Base-by-base conservation (phyloP, 176 grass and related monocot genomes). In the Puya raimondii region DNA sequence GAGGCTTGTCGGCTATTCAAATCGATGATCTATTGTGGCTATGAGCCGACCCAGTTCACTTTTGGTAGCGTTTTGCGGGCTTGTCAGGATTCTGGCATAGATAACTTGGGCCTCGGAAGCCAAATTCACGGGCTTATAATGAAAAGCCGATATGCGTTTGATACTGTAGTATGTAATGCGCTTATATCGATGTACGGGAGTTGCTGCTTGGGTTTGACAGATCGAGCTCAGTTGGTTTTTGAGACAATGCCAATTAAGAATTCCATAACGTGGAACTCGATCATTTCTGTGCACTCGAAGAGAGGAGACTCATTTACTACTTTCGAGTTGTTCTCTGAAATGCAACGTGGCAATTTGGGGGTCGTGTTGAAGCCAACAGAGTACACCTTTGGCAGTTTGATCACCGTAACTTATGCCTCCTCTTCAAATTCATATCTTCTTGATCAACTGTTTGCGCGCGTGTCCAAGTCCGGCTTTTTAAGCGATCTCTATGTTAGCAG, bases 361-460 rank as follows among this genome's bases (percentile, higher is more conserved):
- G 33, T 58, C 29, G 59, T 67, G 63, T 70, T 79, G 74, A 79
- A 72, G 49, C 86, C 86, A 1, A 87, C 66, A 0, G 90, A 89
- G 65, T 82, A 80, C 78, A 94, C 90, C 7, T 94, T 80, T 80
- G 84, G 90, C 53, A 94, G 86, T 78, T 81, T 87, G 76, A 82
- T 94, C 79, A 70, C 78, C 9, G 80, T 53, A 4, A 81, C 83
- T 3, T 84, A 78, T 70, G 48, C 79, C 59, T 77, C 72, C 7
- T 73, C 74, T 2, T 84, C 77, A 68, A 76, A 52, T 67, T 58
- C 49, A 9, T 10, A 54, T 16, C 57, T 94, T 50, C 80, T 94
- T 74, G 65, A 69, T 17, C 86, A 94, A 82, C 61, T 94, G 22
- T 83, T 89, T 5, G 69, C 49, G 20, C 74, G 53, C 59, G 83